Evolutionary conservation across 164 flowering plant species (phyloP), one percentile per base, ranked within the genome.

Genomic region (Nelumbo lutea): DNA sequence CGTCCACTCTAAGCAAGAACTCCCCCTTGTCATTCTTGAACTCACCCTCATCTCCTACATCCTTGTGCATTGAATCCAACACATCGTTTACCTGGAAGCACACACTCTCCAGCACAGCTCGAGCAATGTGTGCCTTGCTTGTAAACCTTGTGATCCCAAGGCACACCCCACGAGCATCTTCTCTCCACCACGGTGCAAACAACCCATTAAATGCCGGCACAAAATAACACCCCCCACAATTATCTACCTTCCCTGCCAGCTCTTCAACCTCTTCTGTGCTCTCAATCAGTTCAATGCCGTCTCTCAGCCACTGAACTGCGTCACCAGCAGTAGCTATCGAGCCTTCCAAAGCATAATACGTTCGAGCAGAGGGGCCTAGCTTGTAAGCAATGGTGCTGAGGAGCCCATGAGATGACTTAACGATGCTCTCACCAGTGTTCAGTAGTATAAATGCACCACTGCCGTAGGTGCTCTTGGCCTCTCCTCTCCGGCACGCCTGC

Each of bases 141-240:
- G 98, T 96, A 72, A 79, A 92, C 81, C 98, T 82, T 1, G 98
- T 93, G 72, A 96, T 88, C 27, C 99, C 99, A 70, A 96, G 76
- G 62, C 88, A 86, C 55, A 87, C 93, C 2, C 99, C 98, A 42
- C 99, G 84, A 5, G 98, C 99, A 82, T 96, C 99, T 74, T 96
- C 99, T 43, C 98, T 85, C 99, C 99, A 95, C 93, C 93, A 90
- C 1, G 99, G 99, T 59, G 99, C 98, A 79, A 92, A 90, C 63
- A 95, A 73, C 50, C 99, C 99, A 73, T 86, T 91, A 56, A 93
- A 96, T 1, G 99, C 99, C 10, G 98, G 98, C 42, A 96, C 99
- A 73, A 96, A 93, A 63, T 96, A 93, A 48, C 93, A 91, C 51
- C 99, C 99, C 48, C 96, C 98, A 0, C 88, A 79, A 47, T 87